Conservation (phyloP, 1,284 basidiomycete genomes). For the Naganishia sp. region DNA sequence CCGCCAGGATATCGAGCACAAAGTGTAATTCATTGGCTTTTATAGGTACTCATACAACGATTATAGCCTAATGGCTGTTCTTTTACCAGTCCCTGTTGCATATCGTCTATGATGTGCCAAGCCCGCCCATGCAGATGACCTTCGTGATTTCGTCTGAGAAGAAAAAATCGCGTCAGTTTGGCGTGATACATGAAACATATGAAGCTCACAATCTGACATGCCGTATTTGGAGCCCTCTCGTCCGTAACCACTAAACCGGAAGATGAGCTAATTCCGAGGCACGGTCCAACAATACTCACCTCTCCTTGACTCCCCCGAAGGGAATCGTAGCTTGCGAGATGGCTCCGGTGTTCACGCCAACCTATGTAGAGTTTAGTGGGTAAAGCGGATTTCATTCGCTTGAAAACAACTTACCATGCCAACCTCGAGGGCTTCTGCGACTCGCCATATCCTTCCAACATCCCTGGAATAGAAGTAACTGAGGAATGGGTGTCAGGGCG, state of each 20-base stretch:
- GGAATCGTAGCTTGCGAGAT: conserved; percentile 80
- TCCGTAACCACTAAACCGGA: conserved; percentile 75
- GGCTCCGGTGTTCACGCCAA: conserved; percentile 70
- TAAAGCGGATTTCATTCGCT: neutral
- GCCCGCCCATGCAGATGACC: conserved; percentile 33
- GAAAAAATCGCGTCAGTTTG: neutral
- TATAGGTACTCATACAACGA: too few relatives aligned
- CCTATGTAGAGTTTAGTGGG: conserved; percentile 14
- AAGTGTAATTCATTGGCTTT: too few relatives aligned
- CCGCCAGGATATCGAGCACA: too few relatives aligned
- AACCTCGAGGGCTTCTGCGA: conserved; percentile 95
- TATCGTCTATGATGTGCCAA: conserved; percentile 24
- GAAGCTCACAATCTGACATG: conserved; percentile 50
- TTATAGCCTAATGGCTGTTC: too few relatives aligned
- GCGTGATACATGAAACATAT: neutral
- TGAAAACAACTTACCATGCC: conserved; percentile 82
- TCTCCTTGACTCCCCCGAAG: conserved; percentile 73
- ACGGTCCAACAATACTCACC: conserved; percentile 9
- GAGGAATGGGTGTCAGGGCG: neutral
- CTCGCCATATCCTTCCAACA: conserved; percentile 86
- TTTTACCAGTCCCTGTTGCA: neutral
- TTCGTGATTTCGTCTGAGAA: conserved; percentile 30
- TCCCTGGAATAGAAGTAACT: conserved; percentile 88
- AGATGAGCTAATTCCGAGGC: neutral
- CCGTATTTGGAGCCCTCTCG: conserved; percentile 54